Evolutionary conservation across 2,329 filamentous ascomycete genomes (phyloP), one percentile per base, ranked within the genome.

Genomic region (Ascochyta pisi): DNA sequence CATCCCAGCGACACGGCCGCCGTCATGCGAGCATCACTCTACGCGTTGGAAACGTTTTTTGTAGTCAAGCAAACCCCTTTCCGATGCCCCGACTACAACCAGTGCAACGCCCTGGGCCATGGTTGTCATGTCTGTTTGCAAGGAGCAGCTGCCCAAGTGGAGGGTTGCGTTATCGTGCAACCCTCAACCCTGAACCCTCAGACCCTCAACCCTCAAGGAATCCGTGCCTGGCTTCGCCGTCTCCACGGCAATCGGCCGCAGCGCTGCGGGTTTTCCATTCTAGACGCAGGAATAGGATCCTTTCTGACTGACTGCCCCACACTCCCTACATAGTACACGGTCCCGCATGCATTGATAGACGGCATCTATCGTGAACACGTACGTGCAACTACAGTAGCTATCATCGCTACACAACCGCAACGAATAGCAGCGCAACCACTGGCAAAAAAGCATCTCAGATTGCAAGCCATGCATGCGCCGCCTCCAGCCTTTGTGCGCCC

Each of bases 21-120:
- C 62, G 65, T 70, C 69, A 70, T 67, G 33, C 56, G 54, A 49
- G 55, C 57, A 62, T 64, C 61, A 67, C 62, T 50, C 52, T 54
- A 46, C 58, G 22, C 33, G 46, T 55, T 57, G 44, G 41, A 60
- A 57, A 54, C 54, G 56, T 68, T 70, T 68, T 50, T 69, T 66
- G 64, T 70, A 68, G 68, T 70, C 63, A 68, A 58, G 53, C 46
- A 52, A 63, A 66, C 53, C 48, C 40, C 53, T 45, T 48, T 52
- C 53, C 56, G 53, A 51, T 39, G 50, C 45, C 45, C 40, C 45
- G 24, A 55, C 22, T 45, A 45, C 34, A 22, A 31, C 54, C 46
- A 50, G 41, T 40, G 57, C 53, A 51, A 57, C 51, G 54, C 38
- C 45, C 39, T 46, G 50, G 19, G 10, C 59, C 60, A 58, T 29